Evolutionary conservation across 495 filamentous ascomycete genomes (phyloP).

Genomic region (Aspergillus homomorphus): DNA sequence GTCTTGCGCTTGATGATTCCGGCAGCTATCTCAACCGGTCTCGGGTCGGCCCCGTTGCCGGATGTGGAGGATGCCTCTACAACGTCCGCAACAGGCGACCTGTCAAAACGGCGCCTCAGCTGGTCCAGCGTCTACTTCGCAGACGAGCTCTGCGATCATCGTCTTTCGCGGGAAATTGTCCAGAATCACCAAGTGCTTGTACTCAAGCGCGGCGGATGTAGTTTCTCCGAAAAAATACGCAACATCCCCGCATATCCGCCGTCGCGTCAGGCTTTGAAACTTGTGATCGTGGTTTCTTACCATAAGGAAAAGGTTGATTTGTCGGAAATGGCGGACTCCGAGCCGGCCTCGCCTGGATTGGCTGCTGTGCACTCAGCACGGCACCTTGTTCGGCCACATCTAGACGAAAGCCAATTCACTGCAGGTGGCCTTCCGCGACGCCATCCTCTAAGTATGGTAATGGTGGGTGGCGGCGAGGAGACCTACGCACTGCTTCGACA

Average conservation of each 20-base stretch:
- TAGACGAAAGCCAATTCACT: constrained; percentile 73
- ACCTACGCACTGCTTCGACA: constrained; percentile 60
- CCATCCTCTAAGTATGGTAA: constrained; percentile 74
- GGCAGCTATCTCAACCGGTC: constrained; percentile 68
- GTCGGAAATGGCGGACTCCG: background rate
- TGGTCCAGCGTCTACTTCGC: constrained; percentile 72
- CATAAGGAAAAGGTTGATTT: constrained; percentile 32
- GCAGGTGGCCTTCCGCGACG: constrained; percentile 68
- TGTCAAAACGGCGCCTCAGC: constrained; percentile 47
- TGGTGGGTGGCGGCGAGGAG: constrained; percentile 74
- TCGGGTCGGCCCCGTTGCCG: constrained; percentile 73
- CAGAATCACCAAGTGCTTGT: constrained; percentile 76
- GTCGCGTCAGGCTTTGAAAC: constrained; percentile 56
- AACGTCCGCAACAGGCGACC: constrained; percentile 36
- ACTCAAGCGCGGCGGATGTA: constrained; percentile 80
- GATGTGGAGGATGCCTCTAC: constrained; percentile 57
- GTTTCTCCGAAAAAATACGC: constrained; percentile 74
- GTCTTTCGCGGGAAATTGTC: constrained; percentile 57
- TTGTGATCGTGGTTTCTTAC: constrained; percentile 79
- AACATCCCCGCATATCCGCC: constrained; percentile 79
- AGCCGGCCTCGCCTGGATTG: constrained; percentile 15
- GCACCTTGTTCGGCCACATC: constrained; percentile 62
- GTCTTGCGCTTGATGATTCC: constrained; percentile 51
- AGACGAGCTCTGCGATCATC: constrained; percentile 61
- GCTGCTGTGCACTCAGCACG: constrained; percentile 42